Percentiles rank a stretch among this genome's conserved stretches.
These are phyloP conservation scores for Vigna nakashimae DNA, from an alignment of 306 rosid species.

Conservation along the genomic window DNA sequence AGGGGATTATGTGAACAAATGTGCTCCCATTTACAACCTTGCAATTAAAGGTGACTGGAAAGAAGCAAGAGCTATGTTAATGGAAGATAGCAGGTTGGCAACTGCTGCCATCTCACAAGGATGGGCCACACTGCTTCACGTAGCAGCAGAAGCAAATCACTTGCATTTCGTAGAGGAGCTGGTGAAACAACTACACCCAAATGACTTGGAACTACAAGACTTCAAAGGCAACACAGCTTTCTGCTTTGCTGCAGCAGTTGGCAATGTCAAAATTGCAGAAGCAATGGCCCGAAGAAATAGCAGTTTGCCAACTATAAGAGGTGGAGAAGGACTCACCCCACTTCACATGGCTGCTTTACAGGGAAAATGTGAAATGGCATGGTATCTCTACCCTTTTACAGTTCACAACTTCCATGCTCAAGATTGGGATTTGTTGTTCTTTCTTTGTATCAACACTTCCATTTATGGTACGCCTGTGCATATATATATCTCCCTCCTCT, in stretches of 20 bases:
- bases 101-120: slow-evolving; percentile 25
- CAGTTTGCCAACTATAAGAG: slow-evolving; percentile 7
- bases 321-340: slow-evolving; percentile 28
- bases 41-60: slow-evolving; percentile 42
- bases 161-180: slow-evolving; percentile 33
- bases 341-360: slow-evolving; percentile 41
- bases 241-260: slow-evolving; percentile 37
- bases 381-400: background rate
- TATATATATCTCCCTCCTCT: background rate
- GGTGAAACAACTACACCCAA: background rate
- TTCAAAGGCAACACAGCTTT: slow-evolving; percentile 38
- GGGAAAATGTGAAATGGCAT: slow-evolving; percentile 37
- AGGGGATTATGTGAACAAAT: slow-evolving; percentile 27
- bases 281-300: slow-evolving; percentile 9
- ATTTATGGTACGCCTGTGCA: slow-evolving; percentile 21
- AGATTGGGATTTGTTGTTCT: slow-evolving; percentile 30
- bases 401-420: background rate
- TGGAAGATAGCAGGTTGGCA: background rate
- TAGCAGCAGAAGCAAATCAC: slow-evolving; percentile 33
- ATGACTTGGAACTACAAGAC: slow-evolving; percentile 33
- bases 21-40: slow-evolving; percentile 36
- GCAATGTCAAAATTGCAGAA: background rate
- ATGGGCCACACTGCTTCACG: slow-evolving; percentile 31
- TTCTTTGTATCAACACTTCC: slow-evolving; percentile 6
- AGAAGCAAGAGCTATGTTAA: slow-evolving; percentile 5